Percentiles rank a stretch among this genome's conserved stretches.
Conservation (phyloP, 2,329 filamentous ascomycete species). For the Hirsutella rhossiliensis region DNA sequence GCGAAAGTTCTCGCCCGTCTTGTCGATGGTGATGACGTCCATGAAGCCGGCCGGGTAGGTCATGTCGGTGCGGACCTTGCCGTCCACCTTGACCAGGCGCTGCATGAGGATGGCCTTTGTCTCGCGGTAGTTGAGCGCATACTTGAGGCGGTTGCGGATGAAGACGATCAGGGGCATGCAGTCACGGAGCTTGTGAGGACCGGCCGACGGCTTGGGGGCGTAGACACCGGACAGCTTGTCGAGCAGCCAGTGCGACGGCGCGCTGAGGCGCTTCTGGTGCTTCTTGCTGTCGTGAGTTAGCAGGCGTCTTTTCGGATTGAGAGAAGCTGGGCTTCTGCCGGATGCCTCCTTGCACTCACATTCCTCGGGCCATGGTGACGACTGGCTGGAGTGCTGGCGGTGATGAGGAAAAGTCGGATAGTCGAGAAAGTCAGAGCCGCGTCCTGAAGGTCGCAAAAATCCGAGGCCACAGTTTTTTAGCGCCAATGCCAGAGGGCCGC, state of each 20-base stretch:
- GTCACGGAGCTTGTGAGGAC: constrained; percentile 99
- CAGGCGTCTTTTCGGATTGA: neutral
- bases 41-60: constrained; percentile 98
- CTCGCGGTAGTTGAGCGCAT: constrained; percentile 98
- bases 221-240: constrained; percentile 97
- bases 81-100: constrained; percentile 98
- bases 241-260: constrained; percentile 98
- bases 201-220: constrained; percentile 56
- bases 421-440: constrained; percentile 10
- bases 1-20: constrained; percentile 99
- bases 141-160: constrained; percentile 95
- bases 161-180: constrained; percentile 99
- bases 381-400: constrained; percentile 24
- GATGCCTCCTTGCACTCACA: constrained; percentile 28
- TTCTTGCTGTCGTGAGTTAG: constrained; percentile 59
- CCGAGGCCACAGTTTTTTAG: constrained; percentile 19
- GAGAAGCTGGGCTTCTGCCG: neutral
- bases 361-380: constrained; percentile 54
- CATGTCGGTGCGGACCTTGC: constrained; percentile 97
- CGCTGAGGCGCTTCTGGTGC: constrained; percentile 99
- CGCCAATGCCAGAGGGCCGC: constrained; percentile 16
- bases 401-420: constrained; percentile 21
- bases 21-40: constrained; percentile 99
- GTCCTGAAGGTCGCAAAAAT: constrained; percentile 12
- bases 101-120: constrained; percentile 98